These are phyloP conservation scores for Dactylellina sp. DNA, from an alignment of 2,329 filamentous ascomycete species.

Conservation along the genomic window DNA sequence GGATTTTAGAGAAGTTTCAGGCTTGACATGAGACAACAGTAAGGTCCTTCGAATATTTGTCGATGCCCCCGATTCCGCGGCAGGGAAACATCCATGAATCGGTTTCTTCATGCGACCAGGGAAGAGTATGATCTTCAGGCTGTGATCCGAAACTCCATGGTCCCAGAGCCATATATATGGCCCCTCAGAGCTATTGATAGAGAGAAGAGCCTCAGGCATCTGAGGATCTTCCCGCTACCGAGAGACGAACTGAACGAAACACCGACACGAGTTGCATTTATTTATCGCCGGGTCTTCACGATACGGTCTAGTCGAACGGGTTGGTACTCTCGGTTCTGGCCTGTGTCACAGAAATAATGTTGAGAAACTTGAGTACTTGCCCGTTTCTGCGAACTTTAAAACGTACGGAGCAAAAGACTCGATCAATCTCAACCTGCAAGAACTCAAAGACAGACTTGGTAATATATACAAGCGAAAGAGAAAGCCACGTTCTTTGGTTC, in stretches of 20 bases:
- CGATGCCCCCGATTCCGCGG: not conserved
- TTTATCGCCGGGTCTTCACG: no score
- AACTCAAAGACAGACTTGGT: not conserved
- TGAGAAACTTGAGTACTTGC: not conserved
- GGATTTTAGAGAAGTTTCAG: not conserved
- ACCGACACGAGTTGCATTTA: not conserved
- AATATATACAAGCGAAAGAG: conserved; percentile 14
- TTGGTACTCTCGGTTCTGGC: not conserved
- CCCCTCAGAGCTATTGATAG: conserved; percentile 29
- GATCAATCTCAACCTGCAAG: conserved; percentile 5
- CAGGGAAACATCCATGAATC: not conserved
- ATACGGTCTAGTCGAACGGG: no score
- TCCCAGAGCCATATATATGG: not conserved
- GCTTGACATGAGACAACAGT: not conserved
- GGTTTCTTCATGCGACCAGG: not conserved
- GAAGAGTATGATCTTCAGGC: no score
- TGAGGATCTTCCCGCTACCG: conserved; percentile 35
- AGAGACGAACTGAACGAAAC: conserved; percentile 39
- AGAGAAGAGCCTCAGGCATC: conserved; percentile 22
- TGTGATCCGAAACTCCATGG: conserved; percentile 8
- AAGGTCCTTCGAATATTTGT: not conserved
- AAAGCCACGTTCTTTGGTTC: conserved; percentile 7
- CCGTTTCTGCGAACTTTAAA: conserved; percentile 2
- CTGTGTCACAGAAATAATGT: not conserved
- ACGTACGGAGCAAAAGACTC: conserved; percentile 8